Percentiles rank a stretch among this genome's conserved stretches.
These are phyloP conservation scores for Colletotrichum sp. DNA, from an alignment of 2,329 filamentous ascomycete genomes.

Conservation along the genomic window DNA sequence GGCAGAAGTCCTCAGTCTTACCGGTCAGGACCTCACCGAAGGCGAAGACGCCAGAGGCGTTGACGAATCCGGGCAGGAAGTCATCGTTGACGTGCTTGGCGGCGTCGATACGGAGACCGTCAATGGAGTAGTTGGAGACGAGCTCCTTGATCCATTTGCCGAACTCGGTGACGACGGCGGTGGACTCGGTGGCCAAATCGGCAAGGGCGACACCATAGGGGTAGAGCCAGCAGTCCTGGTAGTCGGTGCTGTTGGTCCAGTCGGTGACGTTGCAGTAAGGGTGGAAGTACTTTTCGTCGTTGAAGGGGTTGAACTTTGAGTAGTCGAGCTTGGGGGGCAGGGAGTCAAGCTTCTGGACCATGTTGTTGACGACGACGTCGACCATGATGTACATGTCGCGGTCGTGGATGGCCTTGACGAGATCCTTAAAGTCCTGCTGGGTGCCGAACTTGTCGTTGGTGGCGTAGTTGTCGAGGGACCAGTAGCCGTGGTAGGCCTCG, in stretches of 20 bases:
- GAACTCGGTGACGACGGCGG: constrained; percentile 53
- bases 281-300: constrained; percentile 65
- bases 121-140: constrained; percentile 66
- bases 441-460: constrained; percentile 57
- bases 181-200: constrained; percentile 62
- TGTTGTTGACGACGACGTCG: constrained; percentile 59
- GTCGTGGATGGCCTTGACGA: constrained; percentile 53
- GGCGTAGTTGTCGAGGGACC: constrained; percentile 41
- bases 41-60: constrained; percentile 61
- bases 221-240: constrained; percentile 65
- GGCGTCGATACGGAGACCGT: constrained; percentile 66
- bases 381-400: constrained; percentile 63
- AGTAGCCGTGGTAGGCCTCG: constrained; percentile 45
- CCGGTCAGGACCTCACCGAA: constrained; percentile 68
- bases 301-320: constrained; percentile 37
- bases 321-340: constrained; percentile 51
- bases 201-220: constrained; percentile 62
- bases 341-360: constrained; percentile 39
- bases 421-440: constrained; percentile 49
- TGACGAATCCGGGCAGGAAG: constrained; percentile 61
- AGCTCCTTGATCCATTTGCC: constrained; percentile 63
- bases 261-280: constrained; percentile 64
- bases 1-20: constrained; percentile 52
- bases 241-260: constrained; percentile 50
- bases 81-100: constrained; percentile 66